A percentile compares a stretch with the other conserved stretches of the same genome.
phyloP scores from a whole-genome alignment of 2,329 filamentous ascomycete species.

The Ambrosiella beaveri region DNA sequence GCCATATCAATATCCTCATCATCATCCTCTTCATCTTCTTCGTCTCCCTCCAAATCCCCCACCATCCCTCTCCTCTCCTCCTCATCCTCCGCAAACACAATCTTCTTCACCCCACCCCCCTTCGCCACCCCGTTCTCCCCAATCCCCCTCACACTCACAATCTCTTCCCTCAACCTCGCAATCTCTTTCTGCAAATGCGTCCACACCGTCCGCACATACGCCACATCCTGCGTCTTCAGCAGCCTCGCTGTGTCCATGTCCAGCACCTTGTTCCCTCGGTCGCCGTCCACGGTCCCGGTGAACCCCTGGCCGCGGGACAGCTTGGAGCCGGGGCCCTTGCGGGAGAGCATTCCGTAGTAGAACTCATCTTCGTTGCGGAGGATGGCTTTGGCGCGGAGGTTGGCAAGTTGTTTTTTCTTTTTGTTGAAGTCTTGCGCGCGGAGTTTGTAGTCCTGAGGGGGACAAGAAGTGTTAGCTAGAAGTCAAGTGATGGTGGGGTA shows the following conservation, averaged over 20 bases:
- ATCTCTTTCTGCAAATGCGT: conserved; percentile 44
- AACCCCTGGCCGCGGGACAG: conserved; percentile 33
- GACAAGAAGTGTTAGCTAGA: not conserved
- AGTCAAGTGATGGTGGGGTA: not conserved
- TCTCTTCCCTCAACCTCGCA: conserved; percentile 29
- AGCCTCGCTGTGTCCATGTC: conserved; percentile 40
- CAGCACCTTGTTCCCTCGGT: conserved; percentile 39
- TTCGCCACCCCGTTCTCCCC: conserved; percentile 16
- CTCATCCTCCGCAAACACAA: conserved; percentile 23
- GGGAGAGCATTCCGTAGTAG: conserved; percentile 52
- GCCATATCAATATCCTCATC: conserved; percentile 15
- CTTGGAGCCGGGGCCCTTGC: conserved; percentile 34
- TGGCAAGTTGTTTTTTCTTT: conserved; percentile 44
- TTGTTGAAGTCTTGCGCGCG: conserved; percentile 49
- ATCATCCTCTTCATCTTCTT: conserved; percentile 19
- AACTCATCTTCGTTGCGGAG: conserved; percentile 58
- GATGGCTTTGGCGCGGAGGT: conserved; percentile 41
- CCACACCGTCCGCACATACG: conserved; percentile 45
- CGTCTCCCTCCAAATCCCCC: conserved; percentile 22
- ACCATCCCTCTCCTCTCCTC: conserved; percentile 18
- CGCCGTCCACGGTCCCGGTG: conserved; percentile 38
- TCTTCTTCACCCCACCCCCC: conserved; percentile 21
- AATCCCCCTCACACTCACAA: conserved; percentile 27
- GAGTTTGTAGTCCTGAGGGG: conserved; percentile 40
- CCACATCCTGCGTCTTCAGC: conserved; percentile 52